Conservation (phyloP, 2,329 filamentous ascomycete genomes). For the Aspergillus sp. region DNA sequence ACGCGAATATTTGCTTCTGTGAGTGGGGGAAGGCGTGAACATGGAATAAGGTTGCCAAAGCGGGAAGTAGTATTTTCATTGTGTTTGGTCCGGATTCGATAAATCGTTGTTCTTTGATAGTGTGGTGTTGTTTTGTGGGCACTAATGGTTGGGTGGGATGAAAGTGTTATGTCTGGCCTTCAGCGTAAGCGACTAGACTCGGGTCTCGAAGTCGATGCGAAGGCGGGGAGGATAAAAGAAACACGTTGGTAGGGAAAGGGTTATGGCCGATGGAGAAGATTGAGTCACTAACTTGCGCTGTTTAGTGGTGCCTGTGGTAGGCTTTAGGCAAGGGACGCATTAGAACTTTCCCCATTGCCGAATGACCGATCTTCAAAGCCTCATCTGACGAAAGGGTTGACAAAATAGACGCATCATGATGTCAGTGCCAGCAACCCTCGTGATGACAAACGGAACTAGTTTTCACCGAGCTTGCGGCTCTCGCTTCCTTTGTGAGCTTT, state of each 20-base stretch:
- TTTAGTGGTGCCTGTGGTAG: not conserved
- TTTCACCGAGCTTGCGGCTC: not conserved
- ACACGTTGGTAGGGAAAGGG: not conserved
- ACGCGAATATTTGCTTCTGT: not conserved
- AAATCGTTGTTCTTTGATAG: not conserved
- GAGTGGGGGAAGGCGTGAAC: not conserved
- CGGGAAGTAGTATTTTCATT: not conserved
- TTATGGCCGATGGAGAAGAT: too few species aligned
- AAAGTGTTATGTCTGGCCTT: not conserved
- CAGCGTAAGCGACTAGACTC: not conserved
- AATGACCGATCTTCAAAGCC: not conserved
- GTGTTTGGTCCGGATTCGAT: not conserved
- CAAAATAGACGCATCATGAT: constrained; percentile 3
- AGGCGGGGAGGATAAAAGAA: not conserved
- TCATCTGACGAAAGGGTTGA: not conserved
- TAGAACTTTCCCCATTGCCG: not conserved
- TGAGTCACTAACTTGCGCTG: not conserved
- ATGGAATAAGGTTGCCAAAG: not conserved
- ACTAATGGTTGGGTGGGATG: not conserved
- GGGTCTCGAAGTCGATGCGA: not conserved
- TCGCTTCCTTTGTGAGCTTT: not conserved
- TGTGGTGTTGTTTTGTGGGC: not conserved
- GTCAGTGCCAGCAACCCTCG: not conserved
- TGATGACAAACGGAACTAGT: not conserved
- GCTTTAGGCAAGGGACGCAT: constrained; percentile 1